Conservation (phyloP, 352 stramenopile genomes). For the Phytophthora colocasiae region DNA sequence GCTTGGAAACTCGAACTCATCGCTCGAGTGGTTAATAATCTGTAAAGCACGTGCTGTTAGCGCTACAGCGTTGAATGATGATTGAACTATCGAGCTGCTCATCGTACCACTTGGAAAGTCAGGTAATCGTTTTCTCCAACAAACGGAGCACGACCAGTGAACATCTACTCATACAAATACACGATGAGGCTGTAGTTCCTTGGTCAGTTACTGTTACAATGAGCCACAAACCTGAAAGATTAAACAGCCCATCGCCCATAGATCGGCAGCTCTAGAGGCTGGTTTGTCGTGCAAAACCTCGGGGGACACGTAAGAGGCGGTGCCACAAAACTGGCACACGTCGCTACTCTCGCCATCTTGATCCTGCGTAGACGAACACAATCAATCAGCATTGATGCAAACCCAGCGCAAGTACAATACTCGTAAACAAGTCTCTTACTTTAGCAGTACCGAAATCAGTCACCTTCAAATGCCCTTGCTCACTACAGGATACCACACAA, state of each 20-base stretch:
- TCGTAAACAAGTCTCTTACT: constrained; percentile 30
- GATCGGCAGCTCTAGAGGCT: constrained; percentile 79
- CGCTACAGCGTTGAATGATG: neutral
- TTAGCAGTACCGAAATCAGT: constrained; percentile 92
- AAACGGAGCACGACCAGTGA: constrained; percentile 86
- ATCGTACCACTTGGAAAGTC: constrained; percentile 87
- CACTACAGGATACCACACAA: constrained; percentile 31
- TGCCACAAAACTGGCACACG: constrained; percentile 87
- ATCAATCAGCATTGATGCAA: constrained; percentile 13
- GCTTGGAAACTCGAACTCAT: constrained; percentile 78
- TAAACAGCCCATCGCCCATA: constrained; percentile 93
- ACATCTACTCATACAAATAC: constrained; percentile 55
- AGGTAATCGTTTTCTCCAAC: constrained; percentile 92
- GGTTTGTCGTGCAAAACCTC: constrained; percentile 91
- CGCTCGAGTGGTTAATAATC: constrained; percentile 85
- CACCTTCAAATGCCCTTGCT: constrained; percentile 88
- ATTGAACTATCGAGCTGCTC: neutral
- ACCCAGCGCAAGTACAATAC: neutral
- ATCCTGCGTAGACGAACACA: constrained; percentile 48
- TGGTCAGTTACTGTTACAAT: neutral
- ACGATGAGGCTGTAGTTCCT: neutral
- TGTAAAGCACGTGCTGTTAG: constrained; percentile 27
- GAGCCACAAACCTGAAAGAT: constrained; percentile 70
- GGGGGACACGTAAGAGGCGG: constrained; percentile 92
- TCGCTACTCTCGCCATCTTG: constrained; percentile 69